A percentile compares a stretch with the other conserved stretches of the same genome.
phyloP scores from a whole-genome alignment of 805 yeast species.

The Hemisphaericaspora nanyangensis region DNA sequence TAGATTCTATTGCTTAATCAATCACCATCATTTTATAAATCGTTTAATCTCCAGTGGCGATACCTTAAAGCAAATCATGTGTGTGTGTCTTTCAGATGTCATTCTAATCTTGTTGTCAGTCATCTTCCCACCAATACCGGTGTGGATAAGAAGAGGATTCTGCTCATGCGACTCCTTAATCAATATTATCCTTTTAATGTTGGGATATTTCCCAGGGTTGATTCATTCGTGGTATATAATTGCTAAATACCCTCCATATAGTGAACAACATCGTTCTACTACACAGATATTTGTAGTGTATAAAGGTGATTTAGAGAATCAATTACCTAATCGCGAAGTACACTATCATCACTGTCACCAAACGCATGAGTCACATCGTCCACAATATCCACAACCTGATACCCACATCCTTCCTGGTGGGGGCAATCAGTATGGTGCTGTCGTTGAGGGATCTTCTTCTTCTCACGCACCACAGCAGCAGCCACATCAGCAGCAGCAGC shows the following conservation, averaged over 20 bases:
- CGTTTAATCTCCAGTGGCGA: background rate
- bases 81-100: conserved; percentile 44
- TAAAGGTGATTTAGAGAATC: conserved; percentile 32
- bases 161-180: conserved; percentile 50
- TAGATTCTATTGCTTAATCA: too few relatives aligned
- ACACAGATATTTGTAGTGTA: conserved; percentile 34
- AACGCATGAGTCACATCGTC: conserved; percentile 4
- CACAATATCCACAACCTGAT: conserved; percentile 1
- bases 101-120: conserved; percentile 56
- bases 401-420: background rate
- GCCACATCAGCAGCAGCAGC: conserved; percentile 7
- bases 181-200: conserved; percentile 38
- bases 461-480: conserved; percentile 6
- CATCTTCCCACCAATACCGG: conserved; percentile 73
- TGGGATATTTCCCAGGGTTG: conserved; percentile 51
- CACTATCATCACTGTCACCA: conserved; percentile 24
- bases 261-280: conserved; percentile 16
- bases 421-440: conserved; percentile 23
- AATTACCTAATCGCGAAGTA: conserved; percentile 10
- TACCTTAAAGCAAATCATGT: conserved; percentile 1
- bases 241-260: conserved; percentile 43
- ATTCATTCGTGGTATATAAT: conserved; percentile 49
- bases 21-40: background rate
- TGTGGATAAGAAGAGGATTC: conserved; percentile 59
- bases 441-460: conserved; percentile 13